Evolutionary conservation across 1,139 yeast genomes (phyloP).

Genomic region (Taphrina betulina): DNA sequence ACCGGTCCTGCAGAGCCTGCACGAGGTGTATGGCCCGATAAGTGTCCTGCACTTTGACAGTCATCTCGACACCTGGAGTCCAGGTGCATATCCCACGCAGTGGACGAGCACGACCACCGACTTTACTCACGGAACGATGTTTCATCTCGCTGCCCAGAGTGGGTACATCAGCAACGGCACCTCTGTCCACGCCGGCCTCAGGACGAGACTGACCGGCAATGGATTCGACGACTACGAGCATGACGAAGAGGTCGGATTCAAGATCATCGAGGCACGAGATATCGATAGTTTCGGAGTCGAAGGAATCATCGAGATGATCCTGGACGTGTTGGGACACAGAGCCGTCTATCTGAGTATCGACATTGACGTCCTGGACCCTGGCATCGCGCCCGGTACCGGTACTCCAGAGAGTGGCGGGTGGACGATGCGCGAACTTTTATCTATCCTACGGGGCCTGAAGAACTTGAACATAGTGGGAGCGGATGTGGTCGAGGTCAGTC

Average conservation of each 20-base stretch:
- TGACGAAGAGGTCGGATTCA: conserved; percentile 64
- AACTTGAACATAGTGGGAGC: conserved; percentile 68
- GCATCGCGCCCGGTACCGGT: conserved; percentile 78
- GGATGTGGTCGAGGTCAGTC: conserved; percentile 75
- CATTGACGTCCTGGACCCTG: conserved; percentile 79
- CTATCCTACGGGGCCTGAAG: conserved; percentile 60
- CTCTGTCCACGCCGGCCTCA: conserved; percentile 69
- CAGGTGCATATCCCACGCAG: conserved; percentile 62
- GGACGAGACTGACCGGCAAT: conserved; percentile 64
- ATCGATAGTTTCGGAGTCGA: conserved; percentile 52
- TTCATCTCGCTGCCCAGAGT: conserved; percentile 72
- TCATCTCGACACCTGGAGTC: conserved; percentile 45
- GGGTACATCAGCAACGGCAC: conserved; percentile 56
- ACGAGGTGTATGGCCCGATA: conserved; percentile 60
- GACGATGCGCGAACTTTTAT: conserved; percentile 70
- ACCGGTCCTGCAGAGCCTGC: conserved; percentile 66
- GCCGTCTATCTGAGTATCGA: conserved; percentile 75
- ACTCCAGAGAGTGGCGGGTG: conserved; percentile 83
- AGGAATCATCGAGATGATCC: conserved; percentile 57
- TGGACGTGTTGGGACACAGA: conserved; percentile 51
- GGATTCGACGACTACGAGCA: conserved; percentile 60
- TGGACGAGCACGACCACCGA: conserved; percentile 61
- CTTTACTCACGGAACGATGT: conserved; percentile 76
- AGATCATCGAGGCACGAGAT: conserved; percentile 66
- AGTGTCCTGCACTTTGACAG: conserved; percentile 61